Base-by-base conservation (phyloP, 495 filamentous ascomycete species). In the Umbilicaria muhlenbergii region DNA sequence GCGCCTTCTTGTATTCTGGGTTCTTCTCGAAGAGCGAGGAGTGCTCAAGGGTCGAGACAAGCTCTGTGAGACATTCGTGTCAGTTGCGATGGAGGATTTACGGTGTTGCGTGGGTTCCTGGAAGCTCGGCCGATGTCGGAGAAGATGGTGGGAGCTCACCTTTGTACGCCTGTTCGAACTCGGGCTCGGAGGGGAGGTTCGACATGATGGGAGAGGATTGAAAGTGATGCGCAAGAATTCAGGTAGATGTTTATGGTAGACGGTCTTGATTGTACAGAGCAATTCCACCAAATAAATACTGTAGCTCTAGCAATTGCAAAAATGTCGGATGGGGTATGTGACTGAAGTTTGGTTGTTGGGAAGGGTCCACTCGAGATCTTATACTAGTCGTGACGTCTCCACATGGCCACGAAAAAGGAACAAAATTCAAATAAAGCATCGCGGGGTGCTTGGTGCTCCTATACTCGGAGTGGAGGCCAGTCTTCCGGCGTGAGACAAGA, bases 141-240 rank as follows among this genome's bases (percentile, higher is more conserved):
- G 44, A 17, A 21, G 28, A 11, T 11, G 34, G 17, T 11, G 11
- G 38, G 8, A 34, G 48, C 61, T 59, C 69, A 94, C 88, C 88
- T 67, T 91, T 86, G 74, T 92, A 93, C 51, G 91, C 91, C 74
- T 98, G 91, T 77, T 95, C 80, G 70, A 96, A 98, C 70, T 98
- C 91, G 59, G 91, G 89, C 73, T 98, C 91, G 44, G 66, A 63
- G 41, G 85, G 75, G 56, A 88, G 69, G 73, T 92, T 81, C 45
- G 86, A 83, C 86, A 94, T 92, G 53, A 32, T 70, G 42, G 41
- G 8, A 17, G 31, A 16, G 18, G 46, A 45, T n/a, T 11, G 38
- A 17, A 10, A 39, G 13, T 35, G 32, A 24, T 12, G 42, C 4
- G 17, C n/a, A 32, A 28, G 11, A n/a, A 2, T 14, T 47, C 21